A percentile compares a stretch with the other conserved stretches of the same genome.
These are phyloP conservation scores for Cynanchum wilfordii DNA, from an alignment of 257 asterid genomes.

Conservation along the genomic window DNA sequence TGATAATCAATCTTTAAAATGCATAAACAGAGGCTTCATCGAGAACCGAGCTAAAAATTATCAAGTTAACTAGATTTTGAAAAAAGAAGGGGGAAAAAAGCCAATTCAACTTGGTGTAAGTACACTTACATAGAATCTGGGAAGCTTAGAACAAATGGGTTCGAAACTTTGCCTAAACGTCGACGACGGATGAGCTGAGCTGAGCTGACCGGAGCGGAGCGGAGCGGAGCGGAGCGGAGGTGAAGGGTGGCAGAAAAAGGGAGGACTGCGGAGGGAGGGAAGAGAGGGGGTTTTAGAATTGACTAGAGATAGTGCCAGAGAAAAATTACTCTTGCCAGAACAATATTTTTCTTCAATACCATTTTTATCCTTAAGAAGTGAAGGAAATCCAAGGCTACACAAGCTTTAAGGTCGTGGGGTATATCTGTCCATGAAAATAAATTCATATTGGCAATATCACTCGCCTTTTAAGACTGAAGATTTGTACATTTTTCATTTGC, in stretches of 20 bases:
- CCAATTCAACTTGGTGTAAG: neutral
- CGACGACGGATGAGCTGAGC: neutral
- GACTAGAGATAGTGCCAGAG: neutral
- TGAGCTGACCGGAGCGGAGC: no score
- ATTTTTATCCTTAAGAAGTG: neutral
- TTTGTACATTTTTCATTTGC: neutral
- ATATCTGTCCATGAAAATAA: neutral
- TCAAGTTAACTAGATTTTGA: neutral
- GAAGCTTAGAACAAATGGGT: neutral
- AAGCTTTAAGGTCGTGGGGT: neutral
- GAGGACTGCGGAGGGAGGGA: neutral
- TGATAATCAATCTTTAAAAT: neutral
- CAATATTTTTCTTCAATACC: neutral
- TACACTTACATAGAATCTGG: conserved; percentile 5
- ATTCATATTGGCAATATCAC: neutral
- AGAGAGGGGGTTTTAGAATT: conserved; percentile 6
- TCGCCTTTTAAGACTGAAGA: neutral
- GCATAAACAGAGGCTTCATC: neutral
- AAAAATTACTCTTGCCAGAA: conserved; percentile 1
- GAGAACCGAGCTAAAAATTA: neutral
- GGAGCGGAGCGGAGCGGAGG: no score
- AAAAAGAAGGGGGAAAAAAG: neutral
- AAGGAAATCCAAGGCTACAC: neutral
- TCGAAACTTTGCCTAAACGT: neutral
- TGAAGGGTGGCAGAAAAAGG: neutral